A percentile compares a stretch with the other conserved stretches of the same genome.
These are phyloP conservation scores for Cladophialophora immunda DNA, from an alignment of 2,329 filamentous ascomycete species.

Conservation along the genomic window DNA sequence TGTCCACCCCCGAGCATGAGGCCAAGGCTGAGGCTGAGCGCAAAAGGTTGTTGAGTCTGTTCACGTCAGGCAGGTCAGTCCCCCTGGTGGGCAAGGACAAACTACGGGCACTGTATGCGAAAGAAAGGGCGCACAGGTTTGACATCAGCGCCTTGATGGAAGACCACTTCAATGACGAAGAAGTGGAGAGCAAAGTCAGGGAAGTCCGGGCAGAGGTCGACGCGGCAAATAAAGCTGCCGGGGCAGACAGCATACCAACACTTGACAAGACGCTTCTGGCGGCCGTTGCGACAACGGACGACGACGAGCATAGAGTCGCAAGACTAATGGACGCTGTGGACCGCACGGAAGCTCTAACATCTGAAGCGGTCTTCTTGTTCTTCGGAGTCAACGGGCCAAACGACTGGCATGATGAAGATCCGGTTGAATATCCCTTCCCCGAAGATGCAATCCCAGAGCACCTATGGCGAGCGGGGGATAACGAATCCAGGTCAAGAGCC, in stretches of 20 bases:
- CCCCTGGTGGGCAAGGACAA: constrained; percentile 36
- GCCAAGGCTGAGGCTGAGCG: constrained; percentile 36
- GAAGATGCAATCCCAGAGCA: constrained; percentile 43
- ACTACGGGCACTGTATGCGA: constrained; percentile 38
- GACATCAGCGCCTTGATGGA: constrained; percentile 58
- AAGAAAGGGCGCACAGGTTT: constrained; percentile 34
- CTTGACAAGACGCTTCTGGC: constrained; percentile 53
- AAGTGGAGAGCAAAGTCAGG: constrained; percentile 62
- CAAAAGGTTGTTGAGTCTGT: constrained; percentile 32
- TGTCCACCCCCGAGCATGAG: constrained; percentile 35
- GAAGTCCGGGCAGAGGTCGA: constrained; percentile 48
- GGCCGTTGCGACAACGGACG: constrained; percentile 54
- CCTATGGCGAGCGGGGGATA: constrained; percentile 46
- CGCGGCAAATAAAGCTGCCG: constrained; percentile 29
- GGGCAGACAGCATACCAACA: constrained; percentile 26
- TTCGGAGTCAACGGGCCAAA: constrained; percentile 51
- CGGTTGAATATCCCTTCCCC: constrained; percentile 48
- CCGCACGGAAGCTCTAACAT: constrained; percentile 67
- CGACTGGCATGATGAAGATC: constrained; percentile 40
- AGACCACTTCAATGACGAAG: constrained; percentile 67
- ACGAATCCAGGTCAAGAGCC: constrained; percentile 64
- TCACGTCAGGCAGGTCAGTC: constrained; percentile 33
- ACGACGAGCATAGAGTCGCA: constrained; percentile 50
- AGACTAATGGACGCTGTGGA: constrained; percentile 66
- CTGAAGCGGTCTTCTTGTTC: constrained; percentile 65